Evolutionary conservation across 306 rosid species (phyloP).

Genomic region (Pyrus betulifolia): DNA sequence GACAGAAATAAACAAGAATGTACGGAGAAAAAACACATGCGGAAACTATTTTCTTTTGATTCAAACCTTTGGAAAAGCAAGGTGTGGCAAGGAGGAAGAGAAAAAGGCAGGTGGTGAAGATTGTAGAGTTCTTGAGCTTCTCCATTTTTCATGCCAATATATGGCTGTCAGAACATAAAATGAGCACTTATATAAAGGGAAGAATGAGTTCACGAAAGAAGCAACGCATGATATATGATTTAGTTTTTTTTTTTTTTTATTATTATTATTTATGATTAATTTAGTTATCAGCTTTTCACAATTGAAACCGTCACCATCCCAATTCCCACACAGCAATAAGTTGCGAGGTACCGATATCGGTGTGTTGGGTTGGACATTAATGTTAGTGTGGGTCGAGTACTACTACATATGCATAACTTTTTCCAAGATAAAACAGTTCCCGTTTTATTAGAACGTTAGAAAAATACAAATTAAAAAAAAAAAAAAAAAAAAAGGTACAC

Average conservation of each 20-base stretch:
- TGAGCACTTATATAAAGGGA: constrained; percentile 16
- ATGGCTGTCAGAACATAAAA: not conserved
- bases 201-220: constrained; percentile 14
- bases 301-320: constrained; percentile 41
- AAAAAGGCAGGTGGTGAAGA: constrained; percentile 30
- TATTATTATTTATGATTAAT: not conserved
- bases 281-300: constrained; percentile 15
- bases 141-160: constrained; percentile 37
- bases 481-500: too few species aligned
- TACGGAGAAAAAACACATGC: too few species aligned
- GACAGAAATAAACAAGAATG: not conserved
- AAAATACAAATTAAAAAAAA: too few species aligned
- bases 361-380: constrained; percentile 49
- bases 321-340: constrained; percentile 35
- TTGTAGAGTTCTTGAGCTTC: constrained; percentile 28
- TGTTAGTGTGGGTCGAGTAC: constrained; percentile 17
- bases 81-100: constrained; percentile 43
- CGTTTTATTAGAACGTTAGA: not conserved
- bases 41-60: too few species aligned
- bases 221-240: constrained; percentile 6
- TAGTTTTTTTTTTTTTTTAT: not conserved
- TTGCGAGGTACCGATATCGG: constrained; percentile 36
- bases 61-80: constrained; percentile 36
- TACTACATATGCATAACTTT: not conserved
- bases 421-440: too few species aligned